Evolutionary conservation across 2,329 filamentous ascomycete genomes (phyloP).

Genomic region (Polychaeton citri): DNA sequence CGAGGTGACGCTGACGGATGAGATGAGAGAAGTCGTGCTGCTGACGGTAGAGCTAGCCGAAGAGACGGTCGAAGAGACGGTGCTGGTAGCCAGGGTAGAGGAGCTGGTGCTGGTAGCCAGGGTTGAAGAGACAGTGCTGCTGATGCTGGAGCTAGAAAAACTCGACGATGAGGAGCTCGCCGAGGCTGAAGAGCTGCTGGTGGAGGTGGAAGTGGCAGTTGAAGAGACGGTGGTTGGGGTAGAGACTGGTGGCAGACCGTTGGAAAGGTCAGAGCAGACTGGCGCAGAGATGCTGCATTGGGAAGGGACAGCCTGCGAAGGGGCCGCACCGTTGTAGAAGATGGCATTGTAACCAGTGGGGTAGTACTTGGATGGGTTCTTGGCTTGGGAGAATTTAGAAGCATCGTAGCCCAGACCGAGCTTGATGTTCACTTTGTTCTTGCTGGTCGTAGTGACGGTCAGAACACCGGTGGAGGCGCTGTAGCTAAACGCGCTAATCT

Average conservation of each 20-base stretch:
- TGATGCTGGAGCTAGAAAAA: neutral
- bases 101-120: no score
- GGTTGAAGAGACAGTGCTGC: conserved; percentile 1
- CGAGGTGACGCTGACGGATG: no score
- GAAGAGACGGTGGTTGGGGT: neutral
- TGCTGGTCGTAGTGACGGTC: conserved; percentile 1
- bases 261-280: conserved; percentile 1
- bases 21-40: no score
- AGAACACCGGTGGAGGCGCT: conserved; percentile 1
- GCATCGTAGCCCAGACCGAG: conserved; percentile 1
- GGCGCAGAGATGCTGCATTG: conserved; percentile 2
- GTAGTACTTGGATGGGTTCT: conserved; percentile 1
- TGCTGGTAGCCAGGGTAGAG: no score
- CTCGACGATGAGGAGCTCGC: neutral
- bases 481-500: conserved; percentile 3
- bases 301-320: conserved; percentile 1
- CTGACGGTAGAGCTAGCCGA: no score
- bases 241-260: neutral
- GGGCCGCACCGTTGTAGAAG: conserved; percentile 3
- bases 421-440: conserved; percentile 1
- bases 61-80: no score
- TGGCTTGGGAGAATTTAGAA: neutral
- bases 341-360: conserved; percentile 3
- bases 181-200: neutral
- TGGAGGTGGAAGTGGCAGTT: conserved; percentile 5